These are phyloP conservation scores for Pseudogymnoascus sp. DNA, from an alignment of 2,329 filamentous ascomycete species.

Conservation along the genomic window DNA sequence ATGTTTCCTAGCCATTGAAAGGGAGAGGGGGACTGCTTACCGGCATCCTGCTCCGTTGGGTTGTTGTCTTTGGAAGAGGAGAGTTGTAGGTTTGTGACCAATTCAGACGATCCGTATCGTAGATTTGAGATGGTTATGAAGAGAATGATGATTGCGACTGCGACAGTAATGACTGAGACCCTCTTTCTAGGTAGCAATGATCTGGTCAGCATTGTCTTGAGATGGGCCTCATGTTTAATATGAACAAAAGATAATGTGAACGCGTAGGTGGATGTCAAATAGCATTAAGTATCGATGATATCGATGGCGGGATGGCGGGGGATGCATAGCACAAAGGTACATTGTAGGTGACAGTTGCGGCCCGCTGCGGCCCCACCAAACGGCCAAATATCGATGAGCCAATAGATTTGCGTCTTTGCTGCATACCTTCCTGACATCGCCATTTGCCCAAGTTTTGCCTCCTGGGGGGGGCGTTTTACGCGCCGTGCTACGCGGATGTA, in stretches of 20 bases:
- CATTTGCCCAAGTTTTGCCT: too few species aligned
- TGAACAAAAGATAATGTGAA: neutral
- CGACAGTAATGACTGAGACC: neutral
- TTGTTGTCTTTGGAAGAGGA: neutral
- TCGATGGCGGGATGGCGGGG: too few species aligned
- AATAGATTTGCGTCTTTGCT: too few species aligned
- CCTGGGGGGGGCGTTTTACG: too few species aligned
- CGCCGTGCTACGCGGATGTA: too few species aligned
- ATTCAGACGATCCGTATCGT: neutral
- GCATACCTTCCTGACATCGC: too few species aligned
- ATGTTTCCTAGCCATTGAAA: too few species aligned
- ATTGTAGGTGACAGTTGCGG: neutral
- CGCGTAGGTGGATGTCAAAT: neutral
- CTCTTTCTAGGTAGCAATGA: conserved; percentile 13
- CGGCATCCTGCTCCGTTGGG: neutral
- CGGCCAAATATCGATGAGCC: too few species aligned
- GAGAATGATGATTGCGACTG: conserved; percentile 10
- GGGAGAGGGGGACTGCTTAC: neutral
- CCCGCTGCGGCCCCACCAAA: neutral
- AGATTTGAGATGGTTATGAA: conserved; percentile 10
- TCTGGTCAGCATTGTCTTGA: conserved; percentile 11
- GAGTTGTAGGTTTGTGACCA: neutral
- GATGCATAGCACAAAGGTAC: too few species aligned
- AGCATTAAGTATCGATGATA: neutral
- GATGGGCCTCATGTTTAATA: conserved; percentile 1